Evolutionary conservation across 2,329 filamentous ascomycete species (phyloP).

Genomic region (Dactylella cylindrospora): DNA sequence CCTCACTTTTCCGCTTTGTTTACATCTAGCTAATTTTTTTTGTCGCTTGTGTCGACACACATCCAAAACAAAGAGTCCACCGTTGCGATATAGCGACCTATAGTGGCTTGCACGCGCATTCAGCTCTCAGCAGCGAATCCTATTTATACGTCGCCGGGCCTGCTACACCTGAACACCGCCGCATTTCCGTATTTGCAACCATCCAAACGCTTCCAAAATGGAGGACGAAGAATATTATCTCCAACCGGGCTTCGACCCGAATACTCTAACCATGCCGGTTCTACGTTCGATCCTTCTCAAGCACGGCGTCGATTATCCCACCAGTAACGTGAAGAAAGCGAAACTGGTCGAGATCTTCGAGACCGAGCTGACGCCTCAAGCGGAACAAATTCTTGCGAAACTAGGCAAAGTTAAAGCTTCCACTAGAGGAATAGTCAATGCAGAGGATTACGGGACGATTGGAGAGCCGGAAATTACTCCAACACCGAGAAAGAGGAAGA

Average conservation of each 20-base stretch:
- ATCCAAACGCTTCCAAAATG: conserved; percentile 11
- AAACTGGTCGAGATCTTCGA: conserved; percentile 84
- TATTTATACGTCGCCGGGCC: not conserved
- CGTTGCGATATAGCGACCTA: too few relatives aligned
- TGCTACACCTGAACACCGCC: too few relatives aligned
- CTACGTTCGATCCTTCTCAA: conserved; percentile 88
- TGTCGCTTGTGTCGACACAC: conserved; percentile 16
- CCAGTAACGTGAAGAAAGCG: conserved; percentile 79
- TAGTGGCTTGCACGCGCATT: too few relatives aligned
- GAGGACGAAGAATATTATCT: conserved; percentile 66
- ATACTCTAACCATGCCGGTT: conserved; percentile 78
- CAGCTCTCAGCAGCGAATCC: too few relatives aligned
- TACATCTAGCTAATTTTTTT: conserved; percentile 12
- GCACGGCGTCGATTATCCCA: conserved; percentile 81
- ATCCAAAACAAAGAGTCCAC: conserved; percentile 21
- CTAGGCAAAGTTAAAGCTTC: conserved; percentile 80
- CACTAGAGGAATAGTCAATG: conserved; percentile 77
- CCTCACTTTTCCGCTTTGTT: conserved; percentile 14
- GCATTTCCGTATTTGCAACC: too few relatives aligned
- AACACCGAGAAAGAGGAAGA: conserved; percentile 52
- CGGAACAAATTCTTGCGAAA: conserved; percentile 72
- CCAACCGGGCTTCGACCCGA: conserved; percentile 80
- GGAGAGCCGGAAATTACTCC: conserved; percentile 41
- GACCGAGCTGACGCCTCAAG: conserved; percentile 74
- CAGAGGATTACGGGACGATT: conserved; percentile 54